These are phyloP conservation scores for Aschersonia sp. DNA, from an alignment of 2,329 filamentous ascomycete genomes.

Conservation along the genomic window DNA sequence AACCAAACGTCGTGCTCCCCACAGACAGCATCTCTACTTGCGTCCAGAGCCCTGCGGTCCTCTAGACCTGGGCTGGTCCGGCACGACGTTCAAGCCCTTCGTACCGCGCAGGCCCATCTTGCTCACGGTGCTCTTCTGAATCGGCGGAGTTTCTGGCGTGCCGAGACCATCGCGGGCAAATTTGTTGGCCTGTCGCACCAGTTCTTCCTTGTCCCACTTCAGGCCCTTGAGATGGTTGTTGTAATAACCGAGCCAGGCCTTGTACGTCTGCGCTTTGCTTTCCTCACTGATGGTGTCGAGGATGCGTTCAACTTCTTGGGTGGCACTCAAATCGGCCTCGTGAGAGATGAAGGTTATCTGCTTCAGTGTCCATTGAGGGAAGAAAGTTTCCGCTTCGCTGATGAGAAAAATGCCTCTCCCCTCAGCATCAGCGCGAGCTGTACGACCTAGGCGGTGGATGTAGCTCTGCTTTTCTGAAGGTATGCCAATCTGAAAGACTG, in stretches of 20 bases:
- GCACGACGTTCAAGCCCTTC: constrained; percentile 30
- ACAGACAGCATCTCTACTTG: neutral
- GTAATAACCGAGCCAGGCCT: constrained; percentile 43
- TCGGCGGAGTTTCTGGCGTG: constrained; percentile 27
- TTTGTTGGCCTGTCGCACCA: constrained; percentile 36
- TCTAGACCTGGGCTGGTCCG: constrained; percentile 21
- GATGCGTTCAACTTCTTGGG: constrained; percentile 21
- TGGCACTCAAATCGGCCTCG: constrained; percentile 27
- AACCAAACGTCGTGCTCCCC: too few species aligned
- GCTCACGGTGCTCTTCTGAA: constrained; percentile 31
- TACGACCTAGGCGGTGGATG: constrained; percentile 54
- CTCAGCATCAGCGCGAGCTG: constrained; percentile 48
- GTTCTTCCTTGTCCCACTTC: constrained; percentile 24
- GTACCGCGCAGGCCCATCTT: constrained; percentile 45
- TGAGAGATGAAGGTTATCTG: constrained; percentile 38
- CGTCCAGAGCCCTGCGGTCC: neutral
- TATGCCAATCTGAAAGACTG: constrained; percentile 49
- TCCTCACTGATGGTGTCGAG: constrained; percentile 27
- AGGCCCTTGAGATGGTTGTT: constrained; percentile 33
- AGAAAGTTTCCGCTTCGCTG: constrained; percentile 33
- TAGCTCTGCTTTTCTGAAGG: constrained; percentile 48
- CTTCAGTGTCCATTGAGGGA: constrained; percentile 33
- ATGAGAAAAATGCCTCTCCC: constrained; percentile 49
- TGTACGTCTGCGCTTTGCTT: constrained; percentile 33
- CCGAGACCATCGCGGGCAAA: constrained; percentile 34